phyloP scores from a whole-genome alignment of 768 basidiomycete species.

The Agrocybe pediades region DNA sequence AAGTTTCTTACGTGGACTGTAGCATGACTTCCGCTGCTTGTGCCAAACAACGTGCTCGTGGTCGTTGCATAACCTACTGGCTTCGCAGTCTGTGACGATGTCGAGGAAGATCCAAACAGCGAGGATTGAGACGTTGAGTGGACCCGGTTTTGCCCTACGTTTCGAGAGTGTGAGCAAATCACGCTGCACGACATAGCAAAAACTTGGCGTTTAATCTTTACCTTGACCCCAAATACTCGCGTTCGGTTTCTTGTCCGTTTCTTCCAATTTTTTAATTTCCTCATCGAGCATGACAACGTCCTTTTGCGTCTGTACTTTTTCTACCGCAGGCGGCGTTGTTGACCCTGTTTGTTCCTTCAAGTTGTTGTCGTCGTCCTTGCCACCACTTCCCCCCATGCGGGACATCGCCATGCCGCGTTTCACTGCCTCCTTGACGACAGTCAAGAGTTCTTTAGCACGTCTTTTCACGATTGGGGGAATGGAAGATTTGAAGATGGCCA shows the following conservation, averaged over 20 bases:
- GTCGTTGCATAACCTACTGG: constrained; percentile 29
- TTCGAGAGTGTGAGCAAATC: constrained; percentile 3
- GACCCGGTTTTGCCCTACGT: constrained; percentile 5
- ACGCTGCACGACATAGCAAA: constrained; percentile 1
- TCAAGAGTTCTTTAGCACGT: constrained; percentile 63
- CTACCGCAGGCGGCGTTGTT: background rate
- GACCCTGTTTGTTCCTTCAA: constrained; percentile 7
- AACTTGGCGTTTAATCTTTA: constrained; percentile 14
- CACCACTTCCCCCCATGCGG: constrained; percentile 2
- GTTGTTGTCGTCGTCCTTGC: background rate
- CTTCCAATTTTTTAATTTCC: constrained; percentile 20
- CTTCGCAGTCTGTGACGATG: constrained; percentile 7
- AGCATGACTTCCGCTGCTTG: constrained; percentile 24
- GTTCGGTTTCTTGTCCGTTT: constrained; percentile 5
- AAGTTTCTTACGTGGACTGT: constrained; percentile 9
- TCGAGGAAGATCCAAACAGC: constrained; percentile 28
- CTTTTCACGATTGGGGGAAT: constrained; percentile 66
- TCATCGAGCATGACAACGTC: constrained; percentile 22
- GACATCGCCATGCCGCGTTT: constrained; percentile 28
- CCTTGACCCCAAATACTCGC: constrained; percentile 31
- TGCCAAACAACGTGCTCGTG: constrained; percentile 50
- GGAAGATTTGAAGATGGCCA: constrained; percentile 54
- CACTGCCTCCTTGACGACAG: constrained; percentile 56
- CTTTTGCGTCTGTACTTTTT: constrained; percentile 4
- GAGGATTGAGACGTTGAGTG: constrained; percentile 24